phyloP scores from a whole-genome alignment of 129 eudicot genomes.

The Dittrichia graveolens region DNA sequence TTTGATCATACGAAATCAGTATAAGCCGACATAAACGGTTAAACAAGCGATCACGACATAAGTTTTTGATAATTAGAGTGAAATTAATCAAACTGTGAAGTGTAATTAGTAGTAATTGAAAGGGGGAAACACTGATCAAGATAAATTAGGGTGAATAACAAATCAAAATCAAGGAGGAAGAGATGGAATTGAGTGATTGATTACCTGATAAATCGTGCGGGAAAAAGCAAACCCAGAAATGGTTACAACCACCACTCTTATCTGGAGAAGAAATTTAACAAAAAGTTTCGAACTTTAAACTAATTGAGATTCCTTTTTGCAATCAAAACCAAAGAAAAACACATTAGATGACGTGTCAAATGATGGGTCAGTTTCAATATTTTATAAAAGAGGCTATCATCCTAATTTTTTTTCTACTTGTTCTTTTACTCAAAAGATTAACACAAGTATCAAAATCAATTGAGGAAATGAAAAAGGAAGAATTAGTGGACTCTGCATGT shows the following conservation, averaged over 20 bases:
- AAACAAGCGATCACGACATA: neutral
- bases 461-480: no score
- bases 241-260: slow-evolving; percentile 30
- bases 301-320: slow-evolving; percentile 22
- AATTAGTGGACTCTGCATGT: no score
- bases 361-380: no score
- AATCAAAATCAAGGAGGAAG: slow-evolving; percentile 8
- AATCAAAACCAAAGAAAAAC: slow-evolving; percentile 5
- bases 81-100: slow-evolving; percentile 2
- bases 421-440: no score
- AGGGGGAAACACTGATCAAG: neutral
- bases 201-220: slow-evolving; percentile 35
- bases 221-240: slow-evolving; percentile 13
- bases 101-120: slow-evolving; percentile 21
- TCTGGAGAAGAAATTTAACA: slow-evolving; percentile 23
- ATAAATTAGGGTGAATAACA: slow-evolving; percentile 2
- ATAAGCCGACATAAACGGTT: neutral
- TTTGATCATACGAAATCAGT: neutral
- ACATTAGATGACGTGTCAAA: neutral
- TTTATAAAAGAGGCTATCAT: no score
- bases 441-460: no score
- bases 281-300: slow-evolving; percentile 2
- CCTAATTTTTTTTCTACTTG: no score
- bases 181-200: neutral
- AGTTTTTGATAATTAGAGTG: neutral